Conservation (phyloP, 129 eudicot species). For the Artemisia argyi region DNA sequence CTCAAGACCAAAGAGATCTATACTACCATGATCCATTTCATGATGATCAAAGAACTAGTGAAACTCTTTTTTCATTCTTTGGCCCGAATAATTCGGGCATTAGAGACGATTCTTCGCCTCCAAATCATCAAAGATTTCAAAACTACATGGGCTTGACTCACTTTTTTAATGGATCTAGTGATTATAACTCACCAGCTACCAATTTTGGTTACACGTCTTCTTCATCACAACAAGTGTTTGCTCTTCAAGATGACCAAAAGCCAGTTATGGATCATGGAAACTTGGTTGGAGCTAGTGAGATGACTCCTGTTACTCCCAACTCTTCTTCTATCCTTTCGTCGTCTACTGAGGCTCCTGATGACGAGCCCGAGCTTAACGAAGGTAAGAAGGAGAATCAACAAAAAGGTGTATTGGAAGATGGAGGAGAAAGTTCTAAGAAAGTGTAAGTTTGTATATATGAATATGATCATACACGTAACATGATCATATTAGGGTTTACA, state of each 20-base stretch:
- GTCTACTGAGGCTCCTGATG: constrained; percentile 70
- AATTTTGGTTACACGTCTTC: constrained; percentile 54
- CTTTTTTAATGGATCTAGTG: constrained; percentile 48
- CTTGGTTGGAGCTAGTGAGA: constrained; percentile 36
- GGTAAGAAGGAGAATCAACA: constrained; percentile 39
- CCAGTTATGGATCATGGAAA: constrained; percentile 15
- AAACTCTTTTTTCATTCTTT: constrained; percentile 35
- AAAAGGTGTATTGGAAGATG: constrained; percentile 46
- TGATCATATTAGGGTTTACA: constrained; percentile 16
- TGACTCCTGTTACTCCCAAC: constrained; percentile 66
- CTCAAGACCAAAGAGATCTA: constrained; percentile 59
- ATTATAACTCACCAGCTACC: constrained; percentile 37
- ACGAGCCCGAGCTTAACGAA: constrained; percentile 39
- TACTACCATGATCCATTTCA: constrained; percentile 62
- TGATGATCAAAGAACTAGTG: constrained; percentile 35
- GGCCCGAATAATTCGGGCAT: constrained; percentile 26
- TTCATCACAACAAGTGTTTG: constrained; percentile 33
- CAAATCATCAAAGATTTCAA: constrained; percentile 45
- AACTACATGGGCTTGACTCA: constrained; percentile 53
- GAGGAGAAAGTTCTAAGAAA: constrained; percentile 66
- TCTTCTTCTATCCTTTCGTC: constrained; percentile 75
- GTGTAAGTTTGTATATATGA: constrained; percentile 51
- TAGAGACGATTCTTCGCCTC: constrained; percentile 29
- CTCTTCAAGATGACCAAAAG: constrained; percentile 38
- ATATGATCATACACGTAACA: constrained; percentile 6